A percentile compares a stretch with the other conserved stretches of the same genome.
Evolutionary conservation across 371 early-diverging fungal species (phyloP).

Genomic region (Mortierella sp.): DNA sequence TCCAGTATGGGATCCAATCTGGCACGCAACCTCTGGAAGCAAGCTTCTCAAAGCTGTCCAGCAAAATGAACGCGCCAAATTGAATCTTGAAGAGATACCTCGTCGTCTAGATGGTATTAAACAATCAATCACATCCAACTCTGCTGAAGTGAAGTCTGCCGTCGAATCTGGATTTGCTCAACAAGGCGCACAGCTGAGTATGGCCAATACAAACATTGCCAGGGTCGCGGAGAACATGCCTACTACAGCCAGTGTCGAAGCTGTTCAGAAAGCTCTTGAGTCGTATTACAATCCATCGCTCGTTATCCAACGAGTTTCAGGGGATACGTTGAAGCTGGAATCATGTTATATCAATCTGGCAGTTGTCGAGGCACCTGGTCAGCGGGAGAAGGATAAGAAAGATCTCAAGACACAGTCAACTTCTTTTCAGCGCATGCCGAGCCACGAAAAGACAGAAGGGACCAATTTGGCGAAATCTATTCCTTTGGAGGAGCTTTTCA

Average conservation of each 20-base stretch:
- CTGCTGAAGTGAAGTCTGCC: too few relatives aligned
- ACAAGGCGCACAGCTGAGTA: too few relatives aligned
- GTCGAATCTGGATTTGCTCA: too few relatives aligned
- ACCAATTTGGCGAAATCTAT: constrained; percentile 14
- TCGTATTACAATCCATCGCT: constrained; percentile 1
- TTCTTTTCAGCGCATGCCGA: constrained; percentile 21
- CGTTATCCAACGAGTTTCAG: constrained; percentile 18
- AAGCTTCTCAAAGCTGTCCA: too few relatives aligned
- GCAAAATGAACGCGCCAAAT: too few relatives aligned
- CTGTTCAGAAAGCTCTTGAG: not conserved
- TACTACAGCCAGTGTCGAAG: not conserved
- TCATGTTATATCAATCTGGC: constrained; percentile 28
- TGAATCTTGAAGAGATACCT: too few relatives aligned
- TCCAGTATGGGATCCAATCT: too few relatives aligned
- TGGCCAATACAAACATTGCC: too few relatives aligned
- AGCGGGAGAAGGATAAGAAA: constrained; percentile 22
- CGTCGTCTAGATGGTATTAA: too few relatives aligned
- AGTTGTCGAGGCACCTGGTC: constrained; percentile 18
- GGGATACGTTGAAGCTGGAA: constrained; percentile 17
- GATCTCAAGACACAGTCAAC: constrained; percentile 15
- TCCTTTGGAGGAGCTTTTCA: constrained; percentile 21
- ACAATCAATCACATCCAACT: too few relatives aligned
- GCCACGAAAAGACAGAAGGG: constrained; percentile 6
- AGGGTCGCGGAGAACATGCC: too few relatives aligned
- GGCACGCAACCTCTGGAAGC: too few relatives aligned